Evolutionary conservation across 164 flowering plant genomes (phyloP), one percentile per base, ranked within the genome.

Genomic region (Aristolochia californica): DNA sequence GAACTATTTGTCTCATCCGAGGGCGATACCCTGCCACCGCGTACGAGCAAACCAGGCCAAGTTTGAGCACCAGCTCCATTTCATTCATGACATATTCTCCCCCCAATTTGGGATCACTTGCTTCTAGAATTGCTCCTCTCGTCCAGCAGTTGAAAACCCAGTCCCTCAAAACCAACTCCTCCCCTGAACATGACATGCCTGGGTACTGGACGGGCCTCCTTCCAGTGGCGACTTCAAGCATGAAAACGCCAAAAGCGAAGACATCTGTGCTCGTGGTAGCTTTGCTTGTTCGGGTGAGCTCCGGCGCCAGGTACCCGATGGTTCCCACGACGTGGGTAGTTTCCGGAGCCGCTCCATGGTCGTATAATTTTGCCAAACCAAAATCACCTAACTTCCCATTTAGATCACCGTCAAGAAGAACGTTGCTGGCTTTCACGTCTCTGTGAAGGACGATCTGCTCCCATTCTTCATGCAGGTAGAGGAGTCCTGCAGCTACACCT

Each of bases 371-470:
- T 2, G 65, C 65, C 8, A 62, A 58, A 17, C 65, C 65, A 27
- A 62, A 62, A 27, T 63, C 66, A 0, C 66, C 66, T 24, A 63
- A 25, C 38, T 49, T 49, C 22, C 56, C 56, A 27, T 49, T 63
- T 23, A 57, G 27, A 1, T 57, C 61, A 24, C 27, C 40, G 28
- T 63, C 66, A 10, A 57, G 14, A 1, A 63, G 28, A 0, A 63
- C 66, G 43, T 63, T 63, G 61, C 66, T 63, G 27, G 66, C 66
- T n/a, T 63, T 63, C 22, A 63, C 22, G 20, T 63, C 66, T 24
- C 66, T 48, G 25, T 63, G 66, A 8, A 63, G 24, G 53, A 63
- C 61, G 2, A 57, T 45, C 43, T 63, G 56, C 25, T 56, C 56
- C 61, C 61, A 63, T n/a, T 25, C 61, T 12, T 63, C 66, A 30